Conservation (phyloP, 208 protist genomes). For the Angomonas desouzai region DNA sequence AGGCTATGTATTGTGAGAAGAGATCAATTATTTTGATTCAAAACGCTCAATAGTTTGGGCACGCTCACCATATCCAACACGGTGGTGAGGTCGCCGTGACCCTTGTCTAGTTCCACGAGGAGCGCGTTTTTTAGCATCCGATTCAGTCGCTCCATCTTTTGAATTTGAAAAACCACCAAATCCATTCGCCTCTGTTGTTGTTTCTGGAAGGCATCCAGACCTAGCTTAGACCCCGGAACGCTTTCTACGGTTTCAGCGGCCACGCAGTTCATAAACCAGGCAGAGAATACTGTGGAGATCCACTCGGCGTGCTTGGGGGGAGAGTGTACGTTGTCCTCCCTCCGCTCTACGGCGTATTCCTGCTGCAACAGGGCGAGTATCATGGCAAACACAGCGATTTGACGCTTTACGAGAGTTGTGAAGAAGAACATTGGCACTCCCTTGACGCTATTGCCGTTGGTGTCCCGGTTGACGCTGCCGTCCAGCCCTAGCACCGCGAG, state of each 20-base stretch:
- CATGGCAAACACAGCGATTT: slow-evolving; percentile 9
- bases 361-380: slow-evolving; percentile 7
- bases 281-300: neutral
- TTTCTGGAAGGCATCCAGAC: neutral
- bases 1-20: neutral
- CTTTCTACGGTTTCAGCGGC: neutral
- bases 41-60: neutral
- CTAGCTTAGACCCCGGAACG: neutral
- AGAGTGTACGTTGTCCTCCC: neutral
- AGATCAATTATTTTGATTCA: slow-evolving; percentile 4
- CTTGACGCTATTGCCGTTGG: neutral
- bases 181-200: neutral
- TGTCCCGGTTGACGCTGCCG: neutral
- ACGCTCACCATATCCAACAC: slow-evolving; percentile 5
- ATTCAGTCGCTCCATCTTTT: neutral
- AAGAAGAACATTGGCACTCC: neutral
- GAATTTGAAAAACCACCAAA: neutral
- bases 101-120: neutral
- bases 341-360: neutral
- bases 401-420: neutral
- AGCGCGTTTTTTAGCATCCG: neutral
- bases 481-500: neutral
- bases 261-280: slow-evolving; percentile 2
- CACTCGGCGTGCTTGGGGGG: neutral
- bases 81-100: neutral